Percentiles rank a stretch among this genome's conserved stretches.
Evolutionary conservation across 2,329 filamentous ascomycete species (phyloP).

Genomic region (Didymella exigua): DNA sequence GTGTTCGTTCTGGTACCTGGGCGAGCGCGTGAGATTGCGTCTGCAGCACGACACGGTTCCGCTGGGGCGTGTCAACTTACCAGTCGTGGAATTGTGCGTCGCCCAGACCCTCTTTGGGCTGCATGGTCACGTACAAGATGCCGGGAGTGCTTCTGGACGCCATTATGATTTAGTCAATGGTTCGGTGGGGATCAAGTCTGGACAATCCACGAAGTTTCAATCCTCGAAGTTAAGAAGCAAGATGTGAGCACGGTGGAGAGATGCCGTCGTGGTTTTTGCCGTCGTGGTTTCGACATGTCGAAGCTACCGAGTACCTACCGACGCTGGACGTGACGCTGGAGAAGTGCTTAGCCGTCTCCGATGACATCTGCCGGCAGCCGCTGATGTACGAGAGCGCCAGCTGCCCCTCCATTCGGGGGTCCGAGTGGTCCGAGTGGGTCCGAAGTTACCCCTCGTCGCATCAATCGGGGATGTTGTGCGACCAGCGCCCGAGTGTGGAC

Average conservation of each 20-base stretch:
- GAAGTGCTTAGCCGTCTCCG: slow-evolving; percentile 29
- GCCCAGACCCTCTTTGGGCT: slow-evolving; percentile 70
- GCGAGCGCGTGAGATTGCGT: slow-evolving; percentile 41
- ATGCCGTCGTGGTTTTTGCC: neutral
- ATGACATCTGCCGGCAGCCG: slow-evolving; percentile 42
- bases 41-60: slow-evolving; percentile 25
- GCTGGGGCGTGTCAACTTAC: slow-evolving; percentile 37
- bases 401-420: slow-evolving; percentile 1
- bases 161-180: slow-evolving; percentile 39
- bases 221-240: neutral
- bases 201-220: neutral
- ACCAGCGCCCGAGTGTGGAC: neutral
- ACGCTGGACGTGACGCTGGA: slow-evolving; percentile 4
- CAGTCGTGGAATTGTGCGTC: slow-evolving; percentile 76
- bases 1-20: slow-evolving; percentile 84
- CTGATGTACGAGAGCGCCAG: slow-evolving; percentile 21
- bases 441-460: slow-evolving; percentile 30
- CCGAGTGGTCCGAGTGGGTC: neutral
- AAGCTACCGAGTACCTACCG: neutral
- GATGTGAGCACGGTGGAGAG: neutral
- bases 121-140: slow-evolving; percentile 85
- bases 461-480: slow-evolving; percentile 30
- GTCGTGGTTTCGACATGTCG: neutral
- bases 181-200: neutral
- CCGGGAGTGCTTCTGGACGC: slow-evolving; percentile 59